Evolutionary conservation across 306 rosid species (phyloP), one percentile per base, ranked within the genome.

Genomic region (Senna tora): DNA sequence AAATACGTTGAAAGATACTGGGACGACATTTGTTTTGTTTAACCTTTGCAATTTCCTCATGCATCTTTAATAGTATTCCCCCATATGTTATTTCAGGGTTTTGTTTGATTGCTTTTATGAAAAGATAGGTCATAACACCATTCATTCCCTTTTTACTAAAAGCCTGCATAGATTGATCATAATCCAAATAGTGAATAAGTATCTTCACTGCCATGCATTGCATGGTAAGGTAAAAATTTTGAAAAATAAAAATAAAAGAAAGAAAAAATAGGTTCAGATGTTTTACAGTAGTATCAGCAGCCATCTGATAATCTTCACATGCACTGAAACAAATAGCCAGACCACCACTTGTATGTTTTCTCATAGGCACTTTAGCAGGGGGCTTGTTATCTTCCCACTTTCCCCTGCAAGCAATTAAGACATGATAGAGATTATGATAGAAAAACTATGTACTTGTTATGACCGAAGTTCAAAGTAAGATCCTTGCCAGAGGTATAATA

Each of bases 271-370:
- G 39, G 39, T 36, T 4, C 39, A 36, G 8, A 7, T 4, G 6
- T 36, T 83, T 81, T 76, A 87, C 94, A 15, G 76, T 34, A 28
- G 93, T 81, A 82, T 89, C 93, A 6, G 86, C 78, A 49, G 97
- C 92, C 76, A 86, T 11, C 75, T 86, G 84, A 72, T 60, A 55
- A 75, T 89, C 97, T 34, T 50, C 82, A 70, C 96, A 89, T 42
- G 97, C 94, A 69, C 94, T 78, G 11, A 92, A 15, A 74, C 83
- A 82, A 72, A 92, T 79, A 1, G 89, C 96, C 75, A 77, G 20
- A 73, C 97, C 96, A 53, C 97, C 91, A 39, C 53, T 69, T 14
- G 93, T 87, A 61, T 47, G 34, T 72, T 87, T 87, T 12, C n/a
- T 14, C 2, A 64, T 14, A 75, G 77, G 58, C 22, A 45, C 83